Evolutionary conservation across 768 basidiomycete genomes (phyloP).

Genomic region (Austroboletus festivus): DNA sequence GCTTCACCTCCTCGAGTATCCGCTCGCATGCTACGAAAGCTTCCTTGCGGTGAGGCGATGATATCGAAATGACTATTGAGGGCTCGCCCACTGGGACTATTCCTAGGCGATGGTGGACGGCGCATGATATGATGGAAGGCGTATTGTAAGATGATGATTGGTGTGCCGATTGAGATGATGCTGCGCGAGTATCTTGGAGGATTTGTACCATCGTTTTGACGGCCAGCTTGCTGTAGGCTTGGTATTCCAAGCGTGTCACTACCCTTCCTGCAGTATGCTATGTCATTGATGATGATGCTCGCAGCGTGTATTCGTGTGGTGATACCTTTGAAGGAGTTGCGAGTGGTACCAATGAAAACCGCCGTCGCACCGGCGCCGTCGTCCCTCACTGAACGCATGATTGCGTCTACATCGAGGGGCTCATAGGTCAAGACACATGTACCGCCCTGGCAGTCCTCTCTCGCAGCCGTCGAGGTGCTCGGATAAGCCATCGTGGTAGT

Average conservation of each 20-base stretch:
- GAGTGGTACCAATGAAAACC: conserved; percentile 81
- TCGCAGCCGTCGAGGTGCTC: conserved; percentile 24
- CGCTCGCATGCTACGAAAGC: conserved; percentile 77
- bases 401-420: conserved; percentile 51
- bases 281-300: conserved; percentile 6
- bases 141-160: conserved; percentile 24
- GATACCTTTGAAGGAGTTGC: conserved; percentile 79
- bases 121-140: conserved; percentile 51
- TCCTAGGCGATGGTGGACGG: conserved; percentile 76
- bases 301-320: neutral
- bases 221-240: conserved; percentile 78
- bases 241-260: conserved; percentile 75
- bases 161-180: conserved; percentile 43
- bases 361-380: conserved; percentile 69
- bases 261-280: conserved; percentile 49
- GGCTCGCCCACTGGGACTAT: conserved; percentile 73
- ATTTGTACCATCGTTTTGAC: conserved; percentile 73
- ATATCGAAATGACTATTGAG: conserved; percentile 83
- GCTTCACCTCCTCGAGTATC: conserved; percentile 84
- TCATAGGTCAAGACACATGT: conserved; percentile 56
- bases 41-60: conserved; percentile 80
- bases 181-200: conserved; percentile 43
- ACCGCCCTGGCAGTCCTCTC: conserved; percentile 21
- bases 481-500: conserved; percentile 22
- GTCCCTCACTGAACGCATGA: conserved; percentile 61